phyloP scores from a whole-genome alignment of 805 yeast genomes.

The Kurtzmaniella fragi region DNA sequence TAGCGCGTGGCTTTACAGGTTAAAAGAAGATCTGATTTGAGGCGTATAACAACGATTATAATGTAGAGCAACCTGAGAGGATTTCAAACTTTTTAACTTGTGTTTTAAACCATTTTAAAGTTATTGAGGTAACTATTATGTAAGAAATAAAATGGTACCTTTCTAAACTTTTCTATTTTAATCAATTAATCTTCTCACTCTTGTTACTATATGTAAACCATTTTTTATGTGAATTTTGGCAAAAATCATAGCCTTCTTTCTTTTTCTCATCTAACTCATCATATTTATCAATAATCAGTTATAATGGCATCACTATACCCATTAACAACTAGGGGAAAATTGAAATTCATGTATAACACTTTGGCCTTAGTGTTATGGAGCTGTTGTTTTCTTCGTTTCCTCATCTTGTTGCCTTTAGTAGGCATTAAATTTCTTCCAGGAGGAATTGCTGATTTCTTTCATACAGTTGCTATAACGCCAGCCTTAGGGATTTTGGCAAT shows the following conservation, averaged over 20 bases:
- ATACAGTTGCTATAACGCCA: constrained; percentile 32
- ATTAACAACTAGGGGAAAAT: constrained; percentile 23
- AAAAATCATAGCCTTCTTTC: too few relatives aligned
- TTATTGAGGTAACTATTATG: too few relatives aligned
- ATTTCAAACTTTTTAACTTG: too few relatives aligned
- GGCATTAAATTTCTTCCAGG: constrained; percentile 63
- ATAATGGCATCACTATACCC: constrained; percentile 32
- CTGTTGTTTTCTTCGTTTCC: constrained; percentile 44
- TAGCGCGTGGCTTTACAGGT: too few relatives aligned
- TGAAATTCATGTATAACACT: constrained; percentile 29
- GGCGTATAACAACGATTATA: too few relatives aligned
- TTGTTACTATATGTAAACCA: neutral
- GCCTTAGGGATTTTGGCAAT: constrained; percentile 11
- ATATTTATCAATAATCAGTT: neutral
- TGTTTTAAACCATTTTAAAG: too few relatives aligned
- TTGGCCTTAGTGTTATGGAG: constrained; percentile 42
- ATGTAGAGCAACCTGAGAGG: too few relatives aligned
- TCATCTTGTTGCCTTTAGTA: constrained; percentile 56
- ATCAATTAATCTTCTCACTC: too few relatives aligned
- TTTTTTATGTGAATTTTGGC: neutral
- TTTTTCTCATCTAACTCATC: too few relatives aligned
- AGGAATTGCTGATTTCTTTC: constrained; percentile 65
- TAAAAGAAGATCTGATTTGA: too few relatives aligned
- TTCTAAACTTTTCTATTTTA: too few relatives aligned
- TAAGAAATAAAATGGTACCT: too few relatives aligned